Percentiles rank a stretch among this genome's conserved stretches.
Conservation (phyloP, 78 protist species). For the Monocercomonoides exilis region DNA sequence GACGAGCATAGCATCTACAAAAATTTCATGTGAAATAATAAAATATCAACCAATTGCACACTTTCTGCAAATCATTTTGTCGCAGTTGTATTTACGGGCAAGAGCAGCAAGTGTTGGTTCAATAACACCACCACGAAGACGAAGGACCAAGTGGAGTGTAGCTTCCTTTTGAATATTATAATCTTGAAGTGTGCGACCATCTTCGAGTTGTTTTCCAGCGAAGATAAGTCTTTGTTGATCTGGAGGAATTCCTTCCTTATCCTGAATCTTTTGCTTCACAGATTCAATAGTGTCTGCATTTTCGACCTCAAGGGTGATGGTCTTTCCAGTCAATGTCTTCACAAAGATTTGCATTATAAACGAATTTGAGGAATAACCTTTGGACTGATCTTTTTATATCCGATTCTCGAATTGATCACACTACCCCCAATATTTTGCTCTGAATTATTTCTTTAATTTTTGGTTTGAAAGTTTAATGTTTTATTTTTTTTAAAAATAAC, state of each 20-base stretch:
- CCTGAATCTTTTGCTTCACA: constrained; percentile 95
- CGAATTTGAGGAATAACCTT: too few relatives aligned
- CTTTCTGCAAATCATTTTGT: constrained; percentile 91
- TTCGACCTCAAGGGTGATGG: constrained; percentile 94
- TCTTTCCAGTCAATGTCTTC: constrained; percentile 93
- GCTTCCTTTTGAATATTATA: constrained; percentile 76
- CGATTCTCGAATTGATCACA: too few relatives aligned
- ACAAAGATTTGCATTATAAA: constrained; percentile 92
- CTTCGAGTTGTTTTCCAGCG: constrained; percentile 57
- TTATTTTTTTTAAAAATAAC: too few relatives aligned
- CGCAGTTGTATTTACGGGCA: constrained; percentile 92
- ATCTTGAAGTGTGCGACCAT: constrained; percentile 48
- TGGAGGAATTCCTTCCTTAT: constrained; percentile 72
- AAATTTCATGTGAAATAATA: neutral
- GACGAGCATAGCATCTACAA: constrained; percentile 93
- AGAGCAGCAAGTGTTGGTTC: constrained; percentile 93
- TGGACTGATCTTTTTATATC: too few relatives aligned
- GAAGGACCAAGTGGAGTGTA: constrained; percentile 75
- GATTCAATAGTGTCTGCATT: constrained; percentile 87
- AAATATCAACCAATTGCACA: neutral
- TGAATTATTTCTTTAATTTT: too few relatives aligned
- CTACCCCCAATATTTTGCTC: too few relatives aligned
- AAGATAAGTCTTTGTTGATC: constrained; percentile 56
- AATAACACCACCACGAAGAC: constrained; percentile 71
- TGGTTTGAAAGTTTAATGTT: too few relatives aligned